phyloP scores from a whole-genome alignment of 352 stramenopile genomes.

The Phytophthora palmivora region DNA sequence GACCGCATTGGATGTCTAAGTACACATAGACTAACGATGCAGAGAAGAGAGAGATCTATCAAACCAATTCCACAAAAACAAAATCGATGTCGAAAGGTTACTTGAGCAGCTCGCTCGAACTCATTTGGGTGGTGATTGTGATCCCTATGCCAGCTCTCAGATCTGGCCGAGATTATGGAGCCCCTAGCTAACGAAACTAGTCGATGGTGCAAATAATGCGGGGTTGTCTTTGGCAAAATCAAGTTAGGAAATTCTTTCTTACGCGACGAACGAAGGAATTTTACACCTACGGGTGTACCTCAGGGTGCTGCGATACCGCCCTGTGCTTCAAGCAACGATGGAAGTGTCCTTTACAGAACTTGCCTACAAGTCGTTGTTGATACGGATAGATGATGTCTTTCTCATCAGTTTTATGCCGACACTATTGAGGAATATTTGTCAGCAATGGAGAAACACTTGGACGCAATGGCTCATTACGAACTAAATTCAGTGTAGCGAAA shows the following conservation, averaged over 20 bases:
- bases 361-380: not conserved
- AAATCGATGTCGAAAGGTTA: conserved; percentile 13
- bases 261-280: conserved; percentile 16
- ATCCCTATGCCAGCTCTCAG: conserved; percentile 1
- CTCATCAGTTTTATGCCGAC: not conserved
- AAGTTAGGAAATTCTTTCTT: conserved; percentile 24
- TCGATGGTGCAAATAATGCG: not conserved
- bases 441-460: conserved; percentile 1
- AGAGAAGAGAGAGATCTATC: conserved; percentile 4
- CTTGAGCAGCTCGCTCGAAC: conserved; percentile 7
- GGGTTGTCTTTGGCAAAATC: not conserved
- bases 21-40: conserved; percentile 1
- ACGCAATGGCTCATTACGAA: not conserved
- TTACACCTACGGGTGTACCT: not conserved
- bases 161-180: conserved; percentile 2
- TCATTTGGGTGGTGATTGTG: not conserved
- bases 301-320: conserved; percentile 2
- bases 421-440: conserved; percentile 7
- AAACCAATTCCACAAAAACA: conserved; percentile 10
- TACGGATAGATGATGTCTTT: conserved; percentile 10
- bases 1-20: not conserved
- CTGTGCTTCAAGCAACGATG: conserved; percentile 8
- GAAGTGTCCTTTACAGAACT: conserved; percentile 4
- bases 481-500: conserved; percentile 5
- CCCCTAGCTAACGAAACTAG: not conserved